phyloP scores from a whole-genome alignment of 2,329 filamentous ascomycete genomes.

The Apiospora rasikravindrae region DNA sequence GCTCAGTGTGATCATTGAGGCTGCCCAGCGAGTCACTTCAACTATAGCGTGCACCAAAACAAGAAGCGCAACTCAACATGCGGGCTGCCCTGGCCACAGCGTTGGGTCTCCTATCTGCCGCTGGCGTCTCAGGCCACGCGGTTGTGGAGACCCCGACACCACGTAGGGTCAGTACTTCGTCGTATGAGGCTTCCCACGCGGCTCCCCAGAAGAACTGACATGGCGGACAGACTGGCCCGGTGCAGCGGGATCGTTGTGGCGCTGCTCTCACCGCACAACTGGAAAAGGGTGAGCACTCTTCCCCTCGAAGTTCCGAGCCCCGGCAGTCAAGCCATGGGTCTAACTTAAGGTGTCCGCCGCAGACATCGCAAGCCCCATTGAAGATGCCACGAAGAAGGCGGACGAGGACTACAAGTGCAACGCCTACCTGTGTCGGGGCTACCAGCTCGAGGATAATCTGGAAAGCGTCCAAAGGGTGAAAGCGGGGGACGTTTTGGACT shows the following conservation, averaged over 20 bases:
- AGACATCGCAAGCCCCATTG: slow-evolving; percentile 36
- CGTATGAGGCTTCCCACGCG: no score
- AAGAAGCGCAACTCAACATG: neutral
- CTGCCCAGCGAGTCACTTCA: neutral
- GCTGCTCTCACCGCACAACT: slow-evolving; percentile 28
- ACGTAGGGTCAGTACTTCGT: neutral
- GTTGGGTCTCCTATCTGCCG: neutral
- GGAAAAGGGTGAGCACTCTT: slow-evolving; percentile 27
- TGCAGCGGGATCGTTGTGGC: slow-evolving; percentile 33
- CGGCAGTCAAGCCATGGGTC: neutral
- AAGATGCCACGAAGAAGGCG: slow-evolving; percentile 32
- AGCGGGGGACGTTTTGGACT: slow-evolving; percentile 43
- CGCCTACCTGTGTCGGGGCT: slow-evolving; percentile 38
- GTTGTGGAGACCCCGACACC: neutral
- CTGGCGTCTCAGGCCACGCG: neutral
- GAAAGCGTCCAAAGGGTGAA: slow-evolving; percentile 34
- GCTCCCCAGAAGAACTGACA: neutral
- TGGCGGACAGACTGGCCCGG: slow-evolving; percentile 29
- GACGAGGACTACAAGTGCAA: slow-evolving; percentile 35
- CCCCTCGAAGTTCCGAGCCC: no score
- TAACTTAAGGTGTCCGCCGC: neutral
- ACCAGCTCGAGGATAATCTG: slow-evolving; percentile 39
- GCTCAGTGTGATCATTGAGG: no score
- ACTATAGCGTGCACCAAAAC: neutral
- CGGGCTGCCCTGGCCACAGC: neutral